Base-by-base conservation (phyloP, 1,284 basidiomycete genomes). In the Rhodotorula sp. region DNA sequence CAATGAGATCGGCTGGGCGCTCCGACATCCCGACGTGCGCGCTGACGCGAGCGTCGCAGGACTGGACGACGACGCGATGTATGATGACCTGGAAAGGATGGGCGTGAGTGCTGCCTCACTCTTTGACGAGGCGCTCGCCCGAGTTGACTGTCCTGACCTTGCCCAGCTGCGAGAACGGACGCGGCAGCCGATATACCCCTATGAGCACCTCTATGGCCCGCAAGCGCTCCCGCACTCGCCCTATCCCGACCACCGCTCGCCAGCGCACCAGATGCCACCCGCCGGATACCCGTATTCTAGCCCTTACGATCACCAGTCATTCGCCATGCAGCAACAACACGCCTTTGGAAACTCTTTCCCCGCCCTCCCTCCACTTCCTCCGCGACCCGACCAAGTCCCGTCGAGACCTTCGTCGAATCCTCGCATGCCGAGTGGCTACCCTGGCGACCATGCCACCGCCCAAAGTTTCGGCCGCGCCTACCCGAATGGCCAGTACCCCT, bases 21-120 rank as follows among this genome's bases (percentile, higher is more conserved):
- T 77, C 34, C 66, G 74, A 32, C 72, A 76, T 54, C 71, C 57
- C 24, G 71, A 74, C 54, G 58, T 69, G 10, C 52, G 71, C 8
- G 61, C 63, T 1, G 71, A 74, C 19, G 49, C 73, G 17, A 51
- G 62, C 1, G 64, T 74, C 6, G 70, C 68, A n/a, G 73, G 68
- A 0, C 59, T 77, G 20, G 76, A 77, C 30, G 66, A 76, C 15
- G 74, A 73, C 36, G 62, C 74, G 36, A 69, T 67, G 8, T 67
- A 70, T 54, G 63, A 60, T 7, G 77, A 77, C 59, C 60, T 77
- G 13, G 76, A 76, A 53, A 66, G 67, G 36, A 77, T 77, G 76
- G 76, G 76, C 10, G 76, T 77, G 51, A 66, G 76, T 63, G 46
- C 20, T 11, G 10, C 24, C 24, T 46, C 9, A 27, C n/a, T 19